phyloP scores from a whole-genome alignment of 2,329 filamentous ascomycete genomes.

The Neurospora sp. region DNA sequence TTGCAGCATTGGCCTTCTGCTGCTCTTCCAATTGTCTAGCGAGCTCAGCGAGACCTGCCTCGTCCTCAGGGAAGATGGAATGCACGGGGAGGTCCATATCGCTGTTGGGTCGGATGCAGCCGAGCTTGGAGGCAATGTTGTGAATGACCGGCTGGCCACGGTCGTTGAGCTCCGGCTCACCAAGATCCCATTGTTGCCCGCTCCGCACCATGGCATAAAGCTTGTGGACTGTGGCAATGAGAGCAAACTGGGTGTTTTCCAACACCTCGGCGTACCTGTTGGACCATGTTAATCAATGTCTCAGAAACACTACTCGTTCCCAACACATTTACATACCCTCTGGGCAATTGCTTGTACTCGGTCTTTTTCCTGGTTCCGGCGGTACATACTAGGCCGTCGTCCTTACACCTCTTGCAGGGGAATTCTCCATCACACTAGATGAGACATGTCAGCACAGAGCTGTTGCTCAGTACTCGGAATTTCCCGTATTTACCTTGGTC shows the following conservation, averaged over 20 bases:
- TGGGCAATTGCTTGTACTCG: constrained; percentile 57
- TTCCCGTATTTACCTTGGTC: constrained; percentile 43
- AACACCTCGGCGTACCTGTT: constrained; percentile 53
- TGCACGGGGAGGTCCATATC: constrained; percentile 50
- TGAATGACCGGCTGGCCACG: constrained; percentile 54
- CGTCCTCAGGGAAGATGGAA: constrained; percentile 52
- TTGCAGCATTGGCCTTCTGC: constrained; percentile 29
- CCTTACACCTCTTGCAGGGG: constrained; percentile 57
- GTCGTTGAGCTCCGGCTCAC: constrained; percentile 55
- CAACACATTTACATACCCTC: constrained; percentile 34
- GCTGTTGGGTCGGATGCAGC: constrained; percentile 53
- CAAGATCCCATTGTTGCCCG: constrained; percentile 48
- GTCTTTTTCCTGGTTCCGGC: constrained; percentile 56
- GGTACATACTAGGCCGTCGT: constrained; percentile 54
- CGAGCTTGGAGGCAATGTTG: constrained; percentile 54
- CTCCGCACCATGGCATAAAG: constrained; percentile 55
- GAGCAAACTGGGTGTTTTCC: constrained; percentile 55
- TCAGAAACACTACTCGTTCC: neutral
- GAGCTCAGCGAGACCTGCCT: constrained; percentile 46
- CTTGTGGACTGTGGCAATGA: constrained; percentile 56
- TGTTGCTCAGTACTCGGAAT: neutral
- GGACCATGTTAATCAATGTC: constrained; percentile 8
- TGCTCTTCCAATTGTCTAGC: constrained; percentile 44
- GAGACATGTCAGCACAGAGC: constrained; percentile 6
- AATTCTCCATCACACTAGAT: constrained; percentile 54